Percentiles rank a stretch among this genome's conserved stretches.
phyloP scores from a whole-genome alignment of 768 basidiomycete species.

The Leccinum ochraceum region DNA sequence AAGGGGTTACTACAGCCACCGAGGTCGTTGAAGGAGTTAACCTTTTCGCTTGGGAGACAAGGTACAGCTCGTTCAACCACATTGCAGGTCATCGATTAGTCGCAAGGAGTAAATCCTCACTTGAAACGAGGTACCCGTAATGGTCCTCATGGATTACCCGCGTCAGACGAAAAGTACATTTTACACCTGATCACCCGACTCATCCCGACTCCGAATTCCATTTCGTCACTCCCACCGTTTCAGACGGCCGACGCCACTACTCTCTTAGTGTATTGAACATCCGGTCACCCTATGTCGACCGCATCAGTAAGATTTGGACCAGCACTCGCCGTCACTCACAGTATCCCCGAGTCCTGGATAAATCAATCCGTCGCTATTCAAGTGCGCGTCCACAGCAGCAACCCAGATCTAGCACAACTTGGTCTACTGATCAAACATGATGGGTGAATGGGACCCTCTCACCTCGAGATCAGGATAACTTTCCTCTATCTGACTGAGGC shows the following conservation, averaged over 20 bases:
- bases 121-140: neutral
- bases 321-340: slow-evolving; percentile 44
- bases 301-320: neutral
- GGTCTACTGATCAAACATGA: neutral
- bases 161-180: neutral
- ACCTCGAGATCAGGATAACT: slow-evolving; percentile 85
- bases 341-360: slow-evolving; percentile 91
- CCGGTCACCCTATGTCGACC: slow-evolving; percentile 68
- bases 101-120: too few species aligned
- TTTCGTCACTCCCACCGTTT: neutral
- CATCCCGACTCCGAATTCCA: neutral
- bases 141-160: neutral
- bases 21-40: neutral
- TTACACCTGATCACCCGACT: neutral
- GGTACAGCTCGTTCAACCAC: neutral
- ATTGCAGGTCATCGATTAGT: too few species aligned
- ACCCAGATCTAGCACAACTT: slow-evolving; percentile 69
- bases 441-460: neutral
- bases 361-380: slow-evolving; percentile 79
- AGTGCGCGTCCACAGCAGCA: slow-evolving; percentile 71
- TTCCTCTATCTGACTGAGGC: slow-evolving; percentile 62
- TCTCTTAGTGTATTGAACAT: slow-evolving; percentile 71
- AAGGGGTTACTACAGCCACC: neutral
- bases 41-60: neutral
- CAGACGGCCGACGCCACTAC: slow-evolving; percentile 19